Base-by-base conservation (phyloP, 2,329 filamentous ascomycete species). In the Ceratocystis alfenasii region DNA sequence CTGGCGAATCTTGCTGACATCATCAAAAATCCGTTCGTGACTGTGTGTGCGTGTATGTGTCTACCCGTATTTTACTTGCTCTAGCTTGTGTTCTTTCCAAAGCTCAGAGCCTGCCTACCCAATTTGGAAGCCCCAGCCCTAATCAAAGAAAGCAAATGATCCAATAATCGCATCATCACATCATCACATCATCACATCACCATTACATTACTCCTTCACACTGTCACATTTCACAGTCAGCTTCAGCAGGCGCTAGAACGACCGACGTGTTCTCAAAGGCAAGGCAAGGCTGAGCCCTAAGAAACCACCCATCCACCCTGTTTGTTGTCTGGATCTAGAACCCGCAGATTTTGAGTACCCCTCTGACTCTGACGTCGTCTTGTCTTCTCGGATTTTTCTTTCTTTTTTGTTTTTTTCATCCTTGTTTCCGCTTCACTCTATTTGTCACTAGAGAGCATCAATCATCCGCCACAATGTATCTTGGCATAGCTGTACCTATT, bases 401-500 rank as follows among this genome's bases (percentile, higher is more conserved):
- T 22, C 25, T 8, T 10, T 45, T 2, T 8, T 10, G 10, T 3
- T 2, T 8, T 46, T 62, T 28, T 8, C 10, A 30, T 2, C 20
- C 44, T 28, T 22, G 8, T 53, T 53, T 53, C 48, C 20, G 6
- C 20, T 20, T 53, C 22, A 41, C 36, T 41, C 36, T 41, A 41
- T 41, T 15, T 41, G 36, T 41, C 10, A 41, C 12, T 15, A 3
- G 36, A 41, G 12, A 41, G 12, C 10, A 41, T 41, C 36, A 41
- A 8, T 30, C 4, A 20, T 64, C 20, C n/a, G 6, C 20, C 69
- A 74, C 65, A 61, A 87, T 87, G 84, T 84, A 81, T 73, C 75
- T 79, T 63, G 75, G 79, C 62, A 79, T 85, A 70, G 83, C 84
- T 12, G 75, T 80, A 15, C 84, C 84, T 60, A 79, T 79, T 59